Conservation (phyloP, 202 grass and related monocot species). For the Zoysia matrella region DNA sequence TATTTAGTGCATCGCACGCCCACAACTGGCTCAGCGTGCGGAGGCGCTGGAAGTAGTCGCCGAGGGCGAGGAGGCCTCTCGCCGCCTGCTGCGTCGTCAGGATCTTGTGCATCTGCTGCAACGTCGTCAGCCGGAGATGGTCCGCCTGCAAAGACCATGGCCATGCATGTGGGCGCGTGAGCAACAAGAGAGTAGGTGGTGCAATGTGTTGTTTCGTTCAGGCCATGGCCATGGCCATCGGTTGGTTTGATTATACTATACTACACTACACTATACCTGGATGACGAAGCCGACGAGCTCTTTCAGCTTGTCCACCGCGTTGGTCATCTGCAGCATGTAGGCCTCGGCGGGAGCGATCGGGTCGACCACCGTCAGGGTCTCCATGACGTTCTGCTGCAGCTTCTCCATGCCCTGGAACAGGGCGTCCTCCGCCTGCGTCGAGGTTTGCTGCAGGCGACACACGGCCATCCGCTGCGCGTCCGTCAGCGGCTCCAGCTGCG, state of each 20-base stretch:
- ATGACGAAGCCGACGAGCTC: constrained; percentile 64
- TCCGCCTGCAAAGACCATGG: constrained; percentile 49
- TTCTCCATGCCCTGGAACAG: constrained; percentile 80
- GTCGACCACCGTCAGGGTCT: constrained; percentile 54
- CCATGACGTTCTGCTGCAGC: constrained; percentile 76
- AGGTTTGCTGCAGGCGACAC: constrained; percentile 46
- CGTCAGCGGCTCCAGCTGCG: constrained; percentile 66
- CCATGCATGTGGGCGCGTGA: constrained; percentile 31
- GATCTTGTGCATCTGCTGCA: constrained; percentile 80
- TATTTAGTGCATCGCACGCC: constrained; percentile 28
- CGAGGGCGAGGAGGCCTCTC: constrained; percentile 74
- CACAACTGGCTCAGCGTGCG: constrained; percentile 82
- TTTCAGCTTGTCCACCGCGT: constrained; percentile 68
- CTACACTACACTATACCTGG: constrained; percentile 50
- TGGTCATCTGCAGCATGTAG: constrained; percentile 68
- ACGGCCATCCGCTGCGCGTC: constrained; percentile 51
- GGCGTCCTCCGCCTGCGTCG: constrained; percentile 74
- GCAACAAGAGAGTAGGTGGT: background rate
- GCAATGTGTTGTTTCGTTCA: no score
- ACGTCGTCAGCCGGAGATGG: constrained; percentile 65
- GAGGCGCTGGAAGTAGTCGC: constrained; percentile 92
- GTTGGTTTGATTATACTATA: background rate
- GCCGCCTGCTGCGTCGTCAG: constrained; percentile 81
- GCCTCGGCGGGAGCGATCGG: constrained; percentile 48
- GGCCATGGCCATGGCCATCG: background rate